Evolutionary conservation across 148 eudicot species (phyloP).

Genomic region (Chenopodium formosanum): DNA sequence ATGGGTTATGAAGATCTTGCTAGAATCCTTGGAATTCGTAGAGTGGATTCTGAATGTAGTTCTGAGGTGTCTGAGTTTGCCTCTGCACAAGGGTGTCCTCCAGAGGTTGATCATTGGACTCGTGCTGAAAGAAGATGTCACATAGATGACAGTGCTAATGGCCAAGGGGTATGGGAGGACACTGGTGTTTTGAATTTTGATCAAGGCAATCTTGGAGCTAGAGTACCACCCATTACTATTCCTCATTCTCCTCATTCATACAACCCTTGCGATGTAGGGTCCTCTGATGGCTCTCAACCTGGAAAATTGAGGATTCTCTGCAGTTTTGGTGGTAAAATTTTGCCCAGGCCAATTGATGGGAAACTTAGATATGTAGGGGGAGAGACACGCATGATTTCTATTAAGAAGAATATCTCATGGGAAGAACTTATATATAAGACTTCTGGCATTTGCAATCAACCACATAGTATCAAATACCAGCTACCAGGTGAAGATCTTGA

Average conservation of each 20-base stretch:
- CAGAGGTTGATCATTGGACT: slow-evolving; percentile 40
- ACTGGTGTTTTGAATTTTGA: slow-evolving; percentile 28
- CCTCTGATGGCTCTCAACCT: slow-evolving; percentile 53
- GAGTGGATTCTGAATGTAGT: slow-evolving; percentile 68
- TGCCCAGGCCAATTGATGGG: slow-evolving; percentile 91
- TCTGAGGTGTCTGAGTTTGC: slow-evolving; percentile 52
- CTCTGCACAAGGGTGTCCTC: slow-evolving; percentile 54
- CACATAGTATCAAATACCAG: slow-evolving; percentile 84
- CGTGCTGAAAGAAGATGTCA: slow-evolving; percentile 30
- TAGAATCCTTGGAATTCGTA: slow-evolving; percentile 59
- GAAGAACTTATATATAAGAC: slow-evolving; percentile 73
- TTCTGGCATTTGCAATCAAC: slow-evolving; percentile 60
- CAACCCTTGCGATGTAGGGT: slow-evolving; percentile 40
- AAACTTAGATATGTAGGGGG: slow-evolving; percentile 96
- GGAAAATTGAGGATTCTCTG: slow-evolving; percentile 83
- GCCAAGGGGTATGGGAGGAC: slow-evolving; percentile 35
- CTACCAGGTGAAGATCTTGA: slow-evolving; percentile 98
- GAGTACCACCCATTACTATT: slow-evolving; percentile 36
- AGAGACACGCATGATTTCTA: slow-evolving; percentile 80
- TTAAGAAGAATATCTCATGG: slow-evolving; percentile 58
- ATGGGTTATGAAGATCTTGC: slow-evolving; percentile 60
- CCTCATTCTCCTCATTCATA: slow-evolving; percentile 40
- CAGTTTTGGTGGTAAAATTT: slow-evolving; percentile 88
- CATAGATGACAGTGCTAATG: slow-evolving; percentile 34
- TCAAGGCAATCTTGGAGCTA: slow-evolving; percentile 32